A percentile compares a stretch with the other conserved stretches of the same genome.
phyloP scores from a whole-genome alignment of 1,139 yeast species.

The Protomyces pachydermus region DNA sequence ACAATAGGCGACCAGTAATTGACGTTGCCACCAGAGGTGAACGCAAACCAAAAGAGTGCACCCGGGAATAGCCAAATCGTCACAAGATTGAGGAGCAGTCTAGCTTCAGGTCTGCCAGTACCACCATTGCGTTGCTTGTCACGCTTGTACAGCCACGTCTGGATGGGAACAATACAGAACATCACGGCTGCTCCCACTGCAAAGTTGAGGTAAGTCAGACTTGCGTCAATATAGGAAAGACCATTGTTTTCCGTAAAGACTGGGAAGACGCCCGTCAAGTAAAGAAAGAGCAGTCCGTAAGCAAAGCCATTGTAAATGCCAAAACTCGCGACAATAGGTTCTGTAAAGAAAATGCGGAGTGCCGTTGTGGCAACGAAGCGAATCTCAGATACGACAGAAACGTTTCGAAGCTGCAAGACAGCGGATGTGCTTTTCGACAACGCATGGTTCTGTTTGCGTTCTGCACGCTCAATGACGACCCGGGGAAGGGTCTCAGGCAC shows the following conservation, averaged over 20 bases:
- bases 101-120: constrained; percentile 27
- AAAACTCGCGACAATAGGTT: constrained; percentile 76
- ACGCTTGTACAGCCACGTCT: constrained; percentile 33
- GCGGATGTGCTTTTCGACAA: not conserved
- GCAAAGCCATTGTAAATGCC: constrained; percentile 84
- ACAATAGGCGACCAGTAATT: constrained; percentile 32
- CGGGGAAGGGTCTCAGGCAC: constrained; percentile 29
- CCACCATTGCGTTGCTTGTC: constrained; percentile 21
- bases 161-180: constrained; percentile 31
- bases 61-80: constrained; percentile 26
- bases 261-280: constrained; percentile 24
- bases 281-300: constrained; percentile 61
- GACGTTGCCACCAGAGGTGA: constrained; percentile 29
- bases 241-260: constrained; percentile 26
- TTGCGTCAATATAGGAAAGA: constrained; percentile 22
- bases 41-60: constrained; percentile 33
- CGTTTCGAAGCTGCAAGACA: not conserved
- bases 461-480: constrained; percentile 2
- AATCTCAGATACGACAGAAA: constrained; percentile 9
- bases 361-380: constrained; percentile 38
- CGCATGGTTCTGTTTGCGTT: not conserved
- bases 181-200: constrained; percentile 26
- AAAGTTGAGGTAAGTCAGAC: constrained; percentile 26
- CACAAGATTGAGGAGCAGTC: constrained; percentile 18
- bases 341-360: constrained; percentile 61